Conservation (phyloP, 345 rosid species). For the Syzygium oleosum region DNA sequence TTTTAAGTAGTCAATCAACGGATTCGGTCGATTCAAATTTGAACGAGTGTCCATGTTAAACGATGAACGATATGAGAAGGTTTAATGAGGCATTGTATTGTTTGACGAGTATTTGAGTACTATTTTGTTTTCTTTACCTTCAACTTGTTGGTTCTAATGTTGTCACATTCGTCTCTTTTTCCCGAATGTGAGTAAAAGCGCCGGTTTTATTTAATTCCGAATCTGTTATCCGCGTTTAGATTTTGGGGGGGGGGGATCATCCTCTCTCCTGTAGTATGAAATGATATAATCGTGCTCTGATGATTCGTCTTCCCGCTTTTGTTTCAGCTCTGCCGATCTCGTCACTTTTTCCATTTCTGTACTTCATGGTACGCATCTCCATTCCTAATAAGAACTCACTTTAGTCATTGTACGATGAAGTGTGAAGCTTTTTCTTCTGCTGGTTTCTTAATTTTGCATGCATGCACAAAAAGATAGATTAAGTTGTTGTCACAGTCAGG, state of each 20-base stretch:
- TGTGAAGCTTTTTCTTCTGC: neutral
- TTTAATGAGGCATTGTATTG: neutral
- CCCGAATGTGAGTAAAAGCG: neutral
- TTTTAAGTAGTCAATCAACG: neutral
- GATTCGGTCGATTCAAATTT: neutral
- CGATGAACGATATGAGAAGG: neutral
- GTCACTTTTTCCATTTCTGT: slow-evolving; percentile 11
- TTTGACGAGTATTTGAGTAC: neutral
- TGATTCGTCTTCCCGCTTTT: neutral
- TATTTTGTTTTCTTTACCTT: neutral
- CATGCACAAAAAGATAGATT: neutral
- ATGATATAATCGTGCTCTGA: neutral
- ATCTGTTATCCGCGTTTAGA: neutral
- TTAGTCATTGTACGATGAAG: neutral
- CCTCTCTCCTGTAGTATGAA: neutral
- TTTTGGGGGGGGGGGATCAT: neutral
- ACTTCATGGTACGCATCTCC: slow-evolving; percentile 9
- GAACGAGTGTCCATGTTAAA: neutral
- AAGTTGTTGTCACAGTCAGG: neutral
- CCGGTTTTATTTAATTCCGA: neutral
- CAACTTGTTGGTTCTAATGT: neutral
- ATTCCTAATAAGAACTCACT: neutral
- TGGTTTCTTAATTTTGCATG: neutral
- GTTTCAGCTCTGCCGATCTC: slow-evolving; percentile 8
- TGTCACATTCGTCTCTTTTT: neutral